These are phyloP conservation scores for Neonectria sp. DNA, from an alignment of 2,329 filamentous ascomycete genomes.

Conservation along the genomic window DNA sequence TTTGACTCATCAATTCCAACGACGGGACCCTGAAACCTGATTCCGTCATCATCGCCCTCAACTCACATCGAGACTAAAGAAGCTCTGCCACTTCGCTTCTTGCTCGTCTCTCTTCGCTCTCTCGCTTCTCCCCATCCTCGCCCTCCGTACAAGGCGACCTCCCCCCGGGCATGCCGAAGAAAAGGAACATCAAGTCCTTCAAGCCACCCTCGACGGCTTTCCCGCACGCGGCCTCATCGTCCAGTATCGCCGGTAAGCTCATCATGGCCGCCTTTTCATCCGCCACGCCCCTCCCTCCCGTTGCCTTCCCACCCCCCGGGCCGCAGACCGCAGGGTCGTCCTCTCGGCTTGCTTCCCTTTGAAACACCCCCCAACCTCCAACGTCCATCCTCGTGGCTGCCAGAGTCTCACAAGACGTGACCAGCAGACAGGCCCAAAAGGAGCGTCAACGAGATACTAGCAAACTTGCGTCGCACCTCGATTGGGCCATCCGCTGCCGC, in stretches of 20 bases:
- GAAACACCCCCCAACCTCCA: slow-evolving; percentile 29
- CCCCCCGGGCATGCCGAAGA: slow-evolving; percentile 72
- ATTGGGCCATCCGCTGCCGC: slow-evolving; percentile 47
- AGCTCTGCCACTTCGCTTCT: slow-evolving; percentile 19
- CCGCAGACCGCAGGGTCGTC: slow-evolving; percentile 25
- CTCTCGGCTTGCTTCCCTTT: slow-evolving; percentile 47
- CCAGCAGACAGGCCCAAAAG: slow-evolving; percentile 52
- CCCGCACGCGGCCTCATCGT: slow-evolving; percentile 51
- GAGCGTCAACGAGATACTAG: slow-evolving; percentile 73
- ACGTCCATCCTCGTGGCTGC: slow-evolving; percentile 48
- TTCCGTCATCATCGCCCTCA: slow-evolving; percentile 24
- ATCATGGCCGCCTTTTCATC: slow-evolving; percentile 17
- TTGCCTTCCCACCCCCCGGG: slow-evolving; percentile 10
- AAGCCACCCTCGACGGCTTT: slow-evolving; percentile 72
- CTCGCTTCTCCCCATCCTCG: slow-evolving; percentile 35
- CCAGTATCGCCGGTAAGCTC: slow-evolving; percentile 47
- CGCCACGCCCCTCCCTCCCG: slow-evolving; percentile 32
- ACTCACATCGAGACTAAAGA: slow-evolving; percentile 21
- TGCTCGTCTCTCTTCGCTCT: slow-evolving; percentile 24
- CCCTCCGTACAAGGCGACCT: slow-evolving; percentile 26
- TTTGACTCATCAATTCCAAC: slow-evolving; percentile 22
- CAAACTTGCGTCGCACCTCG: slow-evolving; percentile 67
- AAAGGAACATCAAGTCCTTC: slow-evolving; percentile 70
- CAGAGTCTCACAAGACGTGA: slow-evolving; percentile 47
- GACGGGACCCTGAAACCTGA: background rate